phyloP scores from a whole-genome alignment of 306 rosid species.

The Abrus pulchellus region DNA sequence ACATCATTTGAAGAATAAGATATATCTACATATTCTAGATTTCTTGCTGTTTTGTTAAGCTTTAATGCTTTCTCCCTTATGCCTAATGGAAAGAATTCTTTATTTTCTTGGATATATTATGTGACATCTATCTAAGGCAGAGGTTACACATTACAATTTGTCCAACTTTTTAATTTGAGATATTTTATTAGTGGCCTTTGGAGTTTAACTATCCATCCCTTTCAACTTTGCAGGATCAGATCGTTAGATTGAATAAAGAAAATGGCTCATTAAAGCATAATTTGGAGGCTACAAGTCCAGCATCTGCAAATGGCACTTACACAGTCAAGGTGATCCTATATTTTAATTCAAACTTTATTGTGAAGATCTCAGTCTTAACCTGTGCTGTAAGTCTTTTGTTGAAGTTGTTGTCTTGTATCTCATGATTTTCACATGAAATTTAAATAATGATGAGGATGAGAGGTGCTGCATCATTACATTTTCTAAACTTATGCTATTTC shows the following conservation, averaged over 20 bases:
- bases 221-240: slow-evolving; percentile 72
- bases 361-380: slow-evolving; percentile 16
- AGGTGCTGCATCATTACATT: slow-evolving; percentile 11
- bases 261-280: slow-evolving; percentile 82
- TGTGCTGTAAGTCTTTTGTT: not conserved
- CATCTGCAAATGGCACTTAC: slow-evolving; percentile 60
- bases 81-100: slow-evolving; percentile 8
- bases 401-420: slow-evolving; percentile 17
- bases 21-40: not conserved
- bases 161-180: not conserved
- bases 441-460: not conserved
- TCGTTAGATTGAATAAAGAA: slow-evolving; percentile 78
- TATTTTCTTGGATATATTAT: slow-evolving; percentile 25
- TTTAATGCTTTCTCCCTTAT: not conserved
- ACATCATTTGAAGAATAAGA: slow-evolving; percentile 24
- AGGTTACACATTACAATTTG: slow-evolving; percentile 27
- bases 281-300: slow-evolving; percentile 68
- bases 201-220: slow-evolving; percentile 39
- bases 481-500: slow-evolving; percentile 1
- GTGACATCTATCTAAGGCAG: slow-evolving; percentile 14
- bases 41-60: slow-evolving; percentile 13
- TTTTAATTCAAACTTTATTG: slow-evolving; percentile 39
- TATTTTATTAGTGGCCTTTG: slow-evolving; percentile 29
- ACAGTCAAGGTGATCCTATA: slow-evolving; percentile 58
- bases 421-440: slow-evolving; percentile 33